Percentiles rank a stretch among this genome's conserved stretches.
phyloP scores from a whole-genome alignment of 495 filamentous ascomycete genomes.

The Bacidia gigantensis region DNA sequence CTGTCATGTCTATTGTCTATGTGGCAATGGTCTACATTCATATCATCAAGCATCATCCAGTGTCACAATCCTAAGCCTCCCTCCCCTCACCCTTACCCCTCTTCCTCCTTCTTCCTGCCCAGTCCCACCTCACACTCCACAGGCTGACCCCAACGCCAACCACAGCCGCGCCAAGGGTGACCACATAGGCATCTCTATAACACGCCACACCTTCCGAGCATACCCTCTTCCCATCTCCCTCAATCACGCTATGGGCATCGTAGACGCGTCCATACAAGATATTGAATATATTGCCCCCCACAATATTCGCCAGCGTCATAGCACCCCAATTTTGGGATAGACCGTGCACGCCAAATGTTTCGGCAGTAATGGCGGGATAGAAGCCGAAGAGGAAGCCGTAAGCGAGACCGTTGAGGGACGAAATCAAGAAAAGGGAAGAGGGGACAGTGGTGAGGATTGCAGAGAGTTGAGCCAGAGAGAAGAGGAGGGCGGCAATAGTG shows the following conservation, averaged over 20 bases:
- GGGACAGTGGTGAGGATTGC: conserved; percentile 73
- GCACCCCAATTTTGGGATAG: conserved; percentile 86
- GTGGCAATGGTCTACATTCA: not conserved
- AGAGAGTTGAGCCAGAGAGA: conserved; percentile 66
- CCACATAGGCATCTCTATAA: conserved; percentile 67
- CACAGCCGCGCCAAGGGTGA: conserved; percentile 65
- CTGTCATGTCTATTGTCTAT: not conserved
- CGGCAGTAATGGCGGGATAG: conserved; percentile 80
- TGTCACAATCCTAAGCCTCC: conserved; percentile 11
- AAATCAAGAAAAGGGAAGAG: conserved; percentile 61
- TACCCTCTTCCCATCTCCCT: conserved; percentile 50
- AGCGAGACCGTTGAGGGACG: conserved; percentile 69
- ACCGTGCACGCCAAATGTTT: conserved; percentile 83
- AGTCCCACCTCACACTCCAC: conserved; percentile 64
- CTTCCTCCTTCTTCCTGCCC: conserved; percentile 18
- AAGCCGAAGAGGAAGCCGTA: conserved; percentile 95
- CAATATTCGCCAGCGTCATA: conserved; percentile 77
- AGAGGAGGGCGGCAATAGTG: conserved; percentile 60
- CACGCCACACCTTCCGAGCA: conserved; percentile 70
- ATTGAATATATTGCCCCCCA: conserved; percentile 86
- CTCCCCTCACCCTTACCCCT: conserved; percentile 14
- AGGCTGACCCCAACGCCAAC: conserved; percentile 55
- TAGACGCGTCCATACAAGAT: conserved; percentile 71
- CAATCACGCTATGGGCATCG: conserved; percentile 62
- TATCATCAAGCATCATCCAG: not conserved